Conservation (phyloP, 306 rosid genomes). For the Castanea mollissima region DNA sequence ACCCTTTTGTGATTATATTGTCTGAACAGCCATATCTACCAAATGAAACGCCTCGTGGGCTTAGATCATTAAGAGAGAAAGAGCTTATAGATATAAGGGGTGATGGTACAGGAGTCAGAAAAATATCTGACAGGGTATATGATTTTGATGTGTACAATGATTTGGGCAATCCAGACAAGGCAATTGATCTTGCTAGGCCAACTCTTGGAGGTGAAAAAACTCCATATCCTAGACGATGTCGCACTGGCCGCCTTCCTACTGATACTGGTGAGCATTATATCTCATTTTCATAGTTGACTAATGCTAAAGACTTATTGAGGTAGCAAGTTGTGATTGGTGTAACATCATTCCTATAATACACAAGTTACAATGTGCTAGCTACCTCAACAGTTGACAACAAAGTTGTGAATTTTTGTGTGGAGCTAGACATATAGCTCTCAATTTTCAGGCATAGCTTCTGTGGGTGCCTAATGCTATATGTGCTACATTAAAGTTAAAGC, state of each 20-base stretch:
- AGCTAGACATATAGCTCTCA: no score
- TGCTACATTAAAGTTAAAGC: no score
- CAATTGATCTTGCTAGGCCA: constrained; percentile 63
- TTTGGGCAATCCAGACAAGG: constrained; percentile 86
- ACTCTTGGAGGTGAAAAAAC: constrained; percentile 56
- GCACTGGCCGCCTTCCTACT: constrained; percentile 78
- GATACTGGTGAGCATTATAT: constrained; percentile 46
- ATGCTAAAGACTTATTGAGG: no score
- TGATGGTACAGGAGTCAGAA: constrained; percentile 71
- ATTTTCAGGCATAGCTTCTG: no score
- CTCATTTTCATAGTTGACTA: neutral
- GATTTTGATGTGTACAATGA: constrained; percentile 83
- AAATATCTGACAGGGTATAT: constrained; percentile 66
- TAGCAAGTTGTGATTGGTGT: no score
- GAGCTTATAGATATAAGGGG: constrained; percentile 69
- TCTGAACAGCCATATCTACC: constrained; percentile 85
- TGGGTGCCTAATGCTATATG: no score
- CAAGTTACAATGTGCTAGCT: no score
- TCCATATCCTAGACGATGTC: constrained; percentile 92
- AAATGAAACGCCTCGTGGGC: constrained; percentile 76
- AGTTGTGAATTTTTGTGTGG: no score
- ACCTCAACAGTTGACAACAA: no score
- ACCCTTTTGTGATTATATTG: neutral
- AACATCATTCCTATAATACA: no score
- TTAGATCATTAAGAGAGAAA: constrained; percentile 60